A percentile compares a stretch with the other conserved stretches of the same genome.
These are phyloP conservation scores for Collybia mongolica DNA, from an alignment of 768 basidiomycete genomes.

Conservation along the genomic window DNA sequence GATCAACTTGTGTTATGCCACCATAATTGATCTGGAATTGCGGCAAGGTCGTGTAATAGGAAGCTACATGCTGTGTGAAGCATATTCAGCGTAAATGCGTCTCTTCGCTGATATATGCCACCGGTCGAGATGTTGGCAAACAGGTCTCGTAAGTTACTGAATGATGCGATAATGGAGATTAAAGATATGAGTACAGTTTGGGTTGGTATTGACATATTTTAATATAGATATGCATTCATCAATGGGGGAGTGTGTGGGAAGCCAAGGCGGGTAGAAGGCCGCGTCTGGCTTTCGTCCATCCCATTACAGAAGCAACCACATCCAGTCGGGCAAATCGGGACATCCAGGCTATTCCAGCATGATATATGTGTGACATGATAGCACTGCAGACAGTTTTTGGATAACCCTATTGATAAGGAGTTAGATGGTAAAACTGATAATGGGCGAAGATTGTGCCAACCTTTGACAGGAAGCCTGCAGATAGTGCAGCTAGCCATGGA, in stretches of 20 bases:
- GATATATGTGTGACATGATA: constrained; percentile 65
- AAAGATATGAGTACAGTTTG: too few species aligned
- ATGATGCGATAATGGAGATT: too few species aligned
- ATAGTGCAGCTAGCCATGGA: constrained; percentile 60
- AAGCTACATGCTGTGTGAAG: too few species aligned
- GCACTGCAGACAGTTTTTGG: constrained; percentile 59
- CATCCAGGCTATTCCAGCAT: constrained; percentile 55
- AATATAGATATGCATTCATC: not conserved
- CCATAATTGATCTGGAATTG: too few species aligned
- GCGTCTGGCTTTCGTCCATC: constrained; percentile 17
- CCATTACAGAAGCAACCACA: constrained; percentile 64
- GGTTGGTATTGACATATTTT: too few species aligned
- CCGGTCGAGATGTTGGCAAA: too few species aligned
- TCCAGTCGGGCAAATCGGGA: constrained; percentile 60
- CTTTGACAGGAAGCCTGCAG: constrained; percentile 76
- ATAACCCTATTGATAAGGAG: constrained; percentile 46
- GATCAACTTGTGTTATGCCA: too few species aligned
- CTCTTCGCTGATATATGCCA: too few species aligned
- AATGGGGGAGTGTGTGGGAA: constrained; percentile 11
- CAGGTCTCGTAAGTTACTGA: too few species aligned
- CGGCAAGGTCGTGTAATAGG: too few species aligned
- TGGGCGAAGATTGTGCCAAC: constrained; percentile 29
- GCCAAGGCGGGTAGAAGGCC: constrained; percentile 17
- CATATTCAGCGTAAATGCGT: too few species aligned
- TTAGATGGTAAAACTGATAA: not conserved